These are phyloP conservation scores for Entrophospora sp. DNA, from an alignment of 192 early-diverging fungal genomes.

Conservation along the genomic window DNA sequence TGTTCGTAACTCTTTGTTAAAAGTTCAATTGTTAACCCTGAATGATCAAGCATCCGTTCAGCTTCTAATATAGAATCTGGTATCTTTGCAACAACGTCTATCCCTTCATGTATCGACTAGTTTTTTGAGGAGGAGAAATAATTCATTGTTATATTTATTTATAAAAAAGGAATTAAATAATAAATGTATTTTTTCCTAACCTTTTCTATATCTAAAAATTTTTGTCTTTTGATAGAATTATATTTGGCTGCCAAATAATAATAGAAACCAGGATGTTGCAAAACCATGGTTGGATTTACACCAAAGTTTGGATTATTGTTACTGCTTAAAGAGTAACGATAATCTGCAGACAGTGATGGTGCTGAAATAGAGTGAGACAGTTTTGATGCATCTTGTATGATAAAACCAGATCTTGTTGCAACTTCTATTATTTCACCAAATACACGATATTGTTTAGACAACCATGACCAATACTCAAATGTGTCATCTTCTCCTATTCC, in stretches of 20 bases:
- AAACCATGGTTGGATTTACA: constrained; percentile 52
- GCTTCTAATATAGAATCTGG: constrained; percentile 29
- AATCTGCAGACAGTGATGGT: constrained; percentile 28
- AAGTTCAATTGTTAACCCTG: constrained; percentile 64
- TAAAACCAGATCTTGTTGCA: constrained; percentile 58
- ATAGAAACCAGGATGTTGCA: constrained; percentile 84
- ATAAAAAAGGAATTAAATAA: not conserved
- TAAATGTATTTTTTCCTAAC: not conserved
- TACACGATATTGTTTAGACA: constrained; percentile 66
- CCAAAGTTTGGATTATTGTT: constrained; percentile 25
- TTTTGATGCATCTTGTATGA: constrained; percentile 40
- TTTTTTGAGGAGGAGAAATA: not conserved
- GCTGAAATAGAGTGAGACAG: constrained; percentile 25
- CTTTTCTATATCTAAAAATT: constrained; percentile 43
- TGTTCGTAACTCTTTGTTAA: constrained; percentile 89
- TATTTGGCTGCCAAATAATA: constrained; percentile 69
- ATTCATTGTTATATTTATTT: not conserved
- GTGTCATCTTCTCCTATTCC: constrained; percentile 65
- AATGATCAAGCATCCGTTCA: constrained; percentile 56
- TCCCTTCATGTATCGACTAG: not conserved
- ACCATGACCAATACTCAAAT: constrained; percentile 82
- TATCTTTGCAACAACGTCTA: constrained; percentile 21
- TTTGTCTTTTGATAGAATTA: constrained; percentile 58
- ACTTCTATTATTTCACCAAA: constrained; percentile 75
- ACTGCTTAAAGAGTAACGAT: constrained; percentile 19